A percentile compares a stretch with the other conserved stretches of the same genome.
phyloP scores from a whole-genome alignment of 192 early-diverging fungal species.

The Rhizophlyctis rosea region DNA sequence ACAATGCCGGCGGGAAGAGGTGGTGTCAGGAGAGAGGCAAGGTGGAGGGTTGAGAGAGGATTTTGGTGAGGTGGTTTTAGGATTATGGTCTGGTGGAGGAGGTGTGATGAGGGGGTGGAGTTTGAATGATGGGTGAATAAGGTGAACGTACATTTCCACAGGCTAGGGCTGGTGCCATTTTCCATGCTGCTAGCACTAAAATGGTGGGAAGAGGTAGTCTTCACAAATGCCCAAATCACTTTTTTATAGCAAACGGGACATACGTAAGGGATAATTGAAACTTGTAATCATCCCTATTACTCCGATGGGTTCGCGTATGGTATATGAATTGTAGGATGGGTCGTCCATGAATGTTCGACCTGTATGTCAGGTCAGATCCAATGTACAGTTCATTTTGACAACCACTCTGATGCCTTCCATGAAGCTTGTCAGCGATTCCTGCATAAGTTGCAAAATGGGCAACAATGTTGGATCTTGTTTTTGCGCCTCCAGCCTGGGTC shows the following conservation, averaged over 20 bases:
- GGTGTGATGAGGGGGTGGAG: no score
- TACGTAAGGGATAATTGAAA: constrained; percentile 22
- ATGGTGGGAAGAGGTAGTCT: no score
- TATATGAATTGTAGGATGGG: constrained; percentile 18
- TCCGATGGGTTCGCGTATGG: constrained; percentile 24
- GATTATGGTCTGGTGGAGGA: constrained; percentile 15
- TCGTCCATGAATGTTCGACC: constrained; percentile 19
- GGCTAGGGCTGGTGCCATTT: constrained; percentile 34
- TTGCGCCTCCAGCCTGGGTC: no score
- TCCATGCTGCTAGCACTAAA: constrained; percentile 17
- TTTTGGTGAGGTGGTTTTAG: constrained; percentile 25
- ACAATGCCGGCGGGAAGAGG: constrained; percentile 46
- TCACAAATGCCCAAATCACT: background rate
- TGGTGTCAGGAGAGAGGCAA: constrained; percentile 35
- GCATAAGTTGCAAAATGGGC: no score
- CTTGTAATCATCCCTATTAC: constrained; percentile 23
- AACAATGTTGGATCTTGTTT: no score
- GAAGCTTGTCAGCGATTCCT: constrained; percentile 24
- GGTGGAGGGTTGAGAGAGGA: constrained; percentile 32
- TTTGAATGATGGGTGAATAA: no score
- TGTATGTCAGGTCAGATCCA: constrained; percentile 22
- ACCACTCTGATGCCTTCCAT: no score
- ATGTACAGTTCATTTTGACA: no score
- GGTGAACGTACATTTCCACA: constrained; percentile 23
- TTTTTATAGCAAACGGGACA: constrained; percentile 8